Evolutionary conservation across 805 yeast genomes (phyloP), one percentile per base, ranked within the genome.

Genomic region (Saturnispora serradocipensis): DNA sequence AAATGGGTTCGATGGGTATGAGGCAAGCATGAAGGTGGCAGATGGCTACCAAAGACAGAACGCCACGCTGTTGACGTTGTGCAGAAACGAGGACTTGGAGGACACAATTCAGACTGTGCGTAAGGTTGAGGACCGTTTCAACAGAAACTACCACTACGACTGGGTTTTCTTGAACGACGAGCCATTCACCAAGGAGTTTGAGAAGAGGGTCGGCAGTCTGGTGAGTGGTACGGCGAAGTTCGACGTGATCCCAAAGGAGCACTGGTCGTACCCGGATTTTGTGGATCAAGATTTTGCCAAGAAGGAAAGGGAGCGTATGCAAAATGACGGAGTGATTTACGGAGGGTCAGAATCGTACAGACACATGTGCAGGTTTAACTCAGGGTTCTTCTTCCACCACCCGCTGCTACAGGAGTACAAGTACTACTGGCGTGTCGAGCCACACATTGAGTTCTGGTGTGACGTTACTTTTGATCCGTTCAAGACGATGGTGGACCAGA

Each of bases 91-190:
- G 27, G 96, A 87, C 59, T 63, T 85, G 54, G 62, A 70, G 58
- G 73, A 72, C n/a, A 70, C 86, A 48, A 56, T 83, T 35, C 74
- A 71, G 45, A 80, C 93, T 5, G 82, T 88, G 54, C 74, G 83
- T 52, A 73, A 76, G 53, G 77, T 87, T 38, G 95, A 88, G 72
- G 88, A 84, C 66, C 76, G 90, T 51, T 89, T 89, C 72, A 89
- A 91, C 71, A 66, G 68, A 47, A 72, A 81, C 55, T 89, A 63
- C 69, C 79, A 86, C 57, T 90, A 90, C 66, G 95, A 88, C 64
- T 90, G 97, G 97, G 90, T 89, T 15, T 90, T 90, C 67, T 71
- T 91, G 58, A 90, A 90, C 68, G 91, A 91, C 64, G 82, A 77
- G 52, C 82, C 77, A 22, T 90, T 88, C 66, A 71, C 75, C 34